Base-by-base conservation (phyloP, 306 rosid genomes). In the Castanea crenata region DNA sequence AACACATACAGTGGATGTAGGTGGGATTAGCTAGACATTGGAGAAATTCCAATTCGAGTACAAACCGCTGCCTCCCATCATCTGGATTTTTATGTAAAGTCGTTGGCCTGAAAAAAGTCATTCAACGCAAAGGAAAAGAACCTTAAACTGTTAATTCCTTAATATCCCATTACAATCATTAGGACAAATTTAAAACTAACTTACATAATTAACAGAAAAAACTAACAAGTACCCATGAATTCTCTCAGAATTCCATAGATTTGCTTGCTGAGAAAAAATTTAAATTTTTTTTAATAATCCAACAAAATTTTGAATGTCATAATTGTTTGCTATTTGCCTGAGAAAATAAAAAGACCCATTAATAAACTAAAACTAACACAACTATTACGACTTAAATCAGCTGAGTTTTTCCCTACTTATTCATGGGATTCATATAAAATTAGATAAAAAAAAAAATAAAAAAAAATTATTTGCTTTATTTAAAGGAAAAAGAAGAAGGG, bases 1-100 rank as follows among this genome's bases (percentile, higher is more conserved):
- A 41, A 55, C 83, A 64, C 92, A 34, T 84, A 92, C 97, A 92
- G 83, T 95, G 99, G 75, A 95, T 95, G 79, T 91, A 95, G 76
- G 96, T 95, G 44, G 99, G 99, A 80, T 95, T 95, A 12, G 99
- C 92, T 71, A 95, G 92, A 78, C 97, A 92, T 74, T 95, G 99
- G 75, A 95, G 88, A 74, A 95, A 92, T 85, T 95, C 97, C 89
- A 95, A 82, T 87, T 95, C 99, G 70, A 95, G 97, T 88, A 92
- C 82, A 88, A 92, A 91, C 15, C 97, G 90, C 68, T 95, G 99
- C 34, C 91, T 89, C 29, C 99, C 98, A 20, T 95, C 98, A 83
- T 92, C 98, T 34, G 98, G 92, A 89, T 95, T 96, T 78, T 91
- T 95, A 83, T 95, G 91, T 29, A 82, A n/a, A 59, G 13, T 91